Base-by-base conservation (phyloP, 495 filamentous ascomycete genomes). In the Penicillium cosmopolitanum region DNA sequence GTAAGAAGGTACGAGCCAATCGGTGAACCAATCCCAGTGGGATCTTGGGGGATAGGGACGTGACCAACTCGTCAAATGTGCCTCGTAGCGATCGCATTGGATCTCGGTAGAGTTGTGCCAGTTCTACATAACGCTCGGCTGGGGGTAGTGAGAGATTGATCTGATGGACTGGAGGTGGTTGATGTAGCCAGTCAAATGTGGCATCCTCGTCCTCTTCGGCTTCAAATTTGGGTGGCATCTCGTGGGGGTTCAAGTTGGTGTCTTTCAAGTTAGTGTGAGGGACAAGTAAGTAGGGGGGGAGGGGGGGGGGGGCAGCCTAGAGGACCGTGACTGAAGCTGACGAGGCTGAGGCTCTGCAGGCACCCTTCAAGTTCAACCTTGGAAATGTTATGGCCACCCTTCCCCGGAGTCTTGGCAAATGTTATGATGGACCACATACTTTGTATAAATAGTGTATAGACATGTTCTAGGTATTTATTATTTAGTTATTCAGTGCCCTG, bases 61-160 rank as follows among this genome's bases (percentile, higher is more conserved):
- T 23, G 25, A 79, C 51, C 11, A 82, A 58, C 2, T 77, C 70
- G 40, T 86, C 80, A 62, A 87, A 85, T 11, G 87, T 64, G 11
- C 61, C 58, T 0, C 72, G 74, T 11, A 87, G 64, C 21, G 66
- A 60, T 6, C 58, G 58, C 57, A 85, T 72, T 38, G 72, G 60
- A 16, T 70, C 60, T 34, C 73, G 73, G 63, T 85, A 82, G 15
- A 74, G 68, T 5, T 36, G 62, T 16, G 78, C 80, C 1, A 87
- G 58, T 15, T 76, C 60, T 50, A 78, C 66, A 67, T 88, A 89
- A 25, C 86, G 77, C 52, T 83, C 69, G 15, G 62, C 44, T 25
- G 87, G 86, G 5, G 85, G 79, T 10, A 82, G 77, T 0, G 83
- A 84, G 12, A 89, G 78, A 60, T 89, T 77, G 61, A 89, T 85